A percentile compares a stretch with the other conserved stretches of the same genome.
Evolutionary conservation across 1,284 basidiomycete species (phyloP).

Genomic region (Neolentinus lepideus): DNA sequence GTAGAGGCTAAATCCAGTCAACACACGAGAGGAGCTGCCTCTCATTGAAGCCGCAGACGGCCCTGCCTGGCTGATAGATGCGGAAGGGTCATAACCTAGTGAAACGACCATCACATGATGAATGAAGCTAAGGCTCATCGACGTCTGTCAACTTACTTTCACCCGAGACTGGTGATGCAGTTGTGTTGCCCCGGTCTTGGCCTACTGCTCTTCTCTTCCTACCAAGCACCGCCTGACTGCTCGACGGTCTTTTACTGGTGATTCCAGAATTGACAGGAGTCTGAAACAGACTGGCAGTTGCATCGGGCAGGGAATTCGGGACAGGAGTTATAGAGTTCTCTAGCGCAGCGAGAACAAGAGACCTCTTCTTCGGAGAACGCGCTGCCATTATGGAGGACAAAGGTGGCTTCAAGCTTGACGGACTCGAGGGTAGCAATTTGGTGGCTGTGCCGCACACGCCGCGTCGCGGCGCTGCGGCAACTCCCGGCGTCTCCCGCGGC

Average conservation of each 20-base stretch:
- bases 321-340: neutral
- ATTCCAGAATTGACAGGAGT: neutral
- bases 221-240: neutral
- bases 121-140: neutral
- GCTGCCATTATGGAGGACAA: neutral
- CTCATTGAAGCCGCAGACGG: neutral
- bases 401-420: neutral
- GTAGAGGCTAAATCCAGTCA: neutral
- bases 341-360: neutral
- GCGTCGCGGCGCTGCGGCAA: no score
- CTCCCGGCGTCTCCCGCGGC: no score
- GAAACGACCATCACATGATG: neutral
- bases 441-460: no score
- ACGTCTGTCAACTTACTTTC: neutral
- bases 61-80: neutral
- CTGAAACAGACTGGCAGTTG: neutral
- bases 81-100: neutral
- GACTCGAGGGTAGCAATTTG: no score
- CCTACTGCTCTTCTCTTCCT: neutral
- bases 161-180: neutral
- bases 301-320: neutral
- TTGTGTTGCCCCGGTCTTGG: neutral
- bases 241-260: neutral
- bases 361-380: neutral
- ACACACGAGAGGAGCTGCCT: neutral